These are phyloP conservation scores for Geotrichum klebahnii DNA, from an alignment of 1,139 yeast genomes.

Conservation along the genomic window DNA sequence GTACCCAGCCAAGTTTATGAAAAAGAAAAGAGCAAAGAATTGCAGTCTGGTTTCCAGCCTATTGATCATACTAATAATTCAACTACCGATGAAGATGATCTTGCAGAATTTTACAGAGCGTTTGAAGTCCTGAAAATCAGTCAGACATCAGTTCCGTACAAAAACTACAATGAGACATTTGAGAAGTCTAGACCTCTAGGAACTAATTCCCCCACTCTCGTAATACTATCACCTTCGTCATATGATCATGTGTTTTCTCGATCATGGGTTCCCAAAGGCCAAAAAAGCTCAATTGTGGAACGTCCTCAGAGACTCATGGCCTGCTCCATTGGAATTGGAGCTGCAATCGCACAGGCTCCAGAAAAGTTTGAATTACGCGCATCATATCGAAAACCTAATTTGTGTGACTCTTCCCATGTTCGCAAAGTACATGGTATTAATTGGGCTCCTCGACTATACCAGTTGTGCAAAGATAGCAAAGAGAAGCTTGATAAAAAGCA, in stretches of 20 bases:
- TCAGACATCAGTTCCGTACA: neutral
- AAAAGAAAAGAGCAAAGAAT: neutral
- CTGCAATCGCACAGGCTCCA: slow-evolving; percentile 70
- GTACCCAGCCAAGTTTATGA: neutral
- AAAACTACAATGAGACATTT: no score
- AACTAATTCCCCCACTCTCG: slow-evolving; percentile 22
- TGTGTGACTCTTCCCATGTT: slow-evolving; percentile 55
- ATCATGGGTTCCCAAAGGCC: slow-evolving; percentile 68
- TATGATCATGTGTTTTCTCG: slow-evolving; percentile 66
- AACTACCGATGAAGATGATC: neutral
- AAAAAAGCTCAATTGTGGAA: slow-evolving; percentile 69
- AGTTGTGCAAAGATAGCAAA: slow-evolving; percentile 57
- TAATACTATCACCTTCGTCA: slow-evolving; percentile 36
- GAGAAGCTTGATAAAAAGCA: slow-evolving; percentile 52
- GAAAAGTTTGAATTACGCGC: slow-evolving; percentile 53
- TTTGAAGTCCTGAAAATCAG: slow-evolving; percentile 2
- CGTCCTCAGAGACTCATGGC: slow-evolving; percentile 79
- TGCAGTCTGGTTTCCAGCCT: neutral
- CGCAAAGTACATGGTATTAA: slow-evolving; percentile 66
- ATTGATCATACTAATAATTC: neutral
- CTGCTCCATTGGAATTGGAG: slow-evolving; percentile 69
- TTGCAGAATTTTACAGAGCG: slow-evolving; percentile 4
- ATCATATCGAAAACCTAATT: slow-evolving; percentile 47
- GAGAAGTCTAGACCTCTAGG: no score
- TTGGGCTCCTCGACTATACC: slow-evolving; percentile 64